A percentile compares a stretch with the other conserved stretches of the same genome.
Conservation (phyloP, 306 rosid genomes). For the Ormosia emarginata region DNA sequence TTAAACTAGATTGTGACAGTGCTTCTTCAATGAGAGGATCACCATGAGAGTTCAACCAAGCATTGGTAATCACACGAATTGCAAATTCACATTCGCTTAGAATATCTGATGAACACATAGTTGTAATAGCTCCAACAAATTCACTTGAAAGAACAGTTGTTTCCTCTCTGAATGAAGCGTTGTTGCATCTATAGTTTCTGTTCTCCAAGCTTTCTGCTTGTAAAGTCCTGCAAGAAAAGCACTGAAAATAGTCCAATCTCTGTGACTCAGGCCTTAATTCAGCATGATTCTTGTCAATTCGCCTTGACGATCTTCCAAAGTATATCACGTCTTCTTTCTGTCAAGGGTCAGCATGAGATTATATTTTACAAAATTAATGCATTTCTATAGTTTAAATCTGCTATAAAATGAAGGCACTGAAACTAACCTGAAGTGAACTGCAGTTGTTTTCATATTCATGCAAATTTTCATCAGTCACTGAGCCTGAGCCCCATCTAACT, state of each 20-base stretch:
- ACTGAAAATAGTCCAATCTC: conserved; percentile 40
- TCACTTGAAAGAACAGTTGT: conserved; percentile 42
- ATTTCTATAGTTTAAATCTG: not conserved
- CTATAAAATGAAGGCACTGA: conserved; percentile 4
- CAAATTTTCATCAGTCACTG: conserved; percentile 13
- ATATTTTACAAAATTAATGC: not conserved
- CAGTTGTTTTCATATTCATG: conserved; percentile 26
- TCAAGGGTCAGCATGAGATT: conserved; percentile 15
- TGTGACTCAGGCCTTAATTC: conserved; percentile 35
- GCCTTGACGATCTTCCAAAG: conserved; percentile 34
- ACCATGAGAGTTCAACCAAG: conserved; percentile 60
- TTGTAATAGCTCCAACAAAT: conserved; percentile 37
- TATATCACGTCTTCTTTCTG: conserved; percentile 34
- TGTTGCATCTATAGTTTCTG: conserved; percentile 24
- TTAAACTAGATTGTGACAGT: conserved; percentile 41
- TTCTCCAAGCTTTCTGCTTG: conserved; percentile 37
- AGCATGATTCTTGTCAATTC: conserved; percentile 17
- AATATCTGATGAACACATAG: conserved; percentile 50
- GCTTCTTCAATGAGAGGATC: conserved; percentile 46
- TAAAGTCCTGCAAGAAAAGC: conserved; percentile 46
- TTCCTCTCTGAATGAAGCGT: conserved; percentile 24
- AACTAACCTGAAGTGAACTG: conserved; percentile 44
- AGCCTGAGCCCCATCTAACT: conserved; percentile 17
- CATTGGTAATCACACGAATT: conserved; percentile 48
- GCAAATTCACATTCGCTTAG: conserved; percentile 53